Evolutionary conservation across 164 flowering plant genomes (phyloP), one percentile per base, ranked within the genome.

Genomic region (Vitis riparia): DNA sequence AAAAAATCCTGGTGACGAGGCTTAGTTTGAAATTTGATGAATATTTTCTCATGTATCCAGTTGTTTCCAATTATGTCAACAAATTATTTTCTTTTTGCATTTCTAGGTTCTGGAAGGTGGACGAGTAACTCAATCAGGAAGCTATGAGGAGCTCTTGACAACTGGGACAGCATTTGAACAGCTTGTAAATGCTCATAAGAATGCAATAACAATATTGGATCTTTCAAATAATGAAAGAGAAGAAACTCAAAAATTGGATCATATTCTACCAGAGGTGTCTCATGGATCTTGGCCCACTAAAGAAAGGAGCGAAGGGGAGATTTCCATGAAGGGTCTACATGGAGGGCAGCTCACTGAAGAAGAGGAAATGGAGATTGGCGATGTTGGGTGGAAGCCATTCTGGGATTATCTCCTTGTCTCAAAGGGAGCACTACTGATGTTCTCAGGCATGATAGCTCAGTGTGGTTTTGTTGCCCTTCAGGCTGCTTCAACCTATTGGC

Each of bases 161-260:
- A 75, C 80, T 12, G 94, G 97, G 60, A 88, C 86, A 32, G 81
- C 90, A 60, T 93, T 93, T 75, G 89, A 90, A 67, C 86, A 80
- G 67, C 97, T 93, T 65, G 95, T 90, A 60, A 84, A 72, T 81
- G 97, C 98, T 66, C 96, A 93, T 56, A 85, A 77, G 70, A 77
- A 86, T 64, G 83, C 89, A 72, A 66, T 89, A 66, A 77, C 85
- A 53, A 76, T 55, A 61, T 16, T 82, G 16, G 84, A 65, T 50
- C 58, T 79, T 61, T 61, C 66, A 2, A 62, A 48, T 13, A 51
- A 55, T 62, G 75, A 62, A 74, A 0, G 7, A 23, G 69, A 12
- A 70, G 69, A 66, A 48, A 8, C 66, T 47, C 17, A 52, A 59
- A 73, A 68, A 1, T 11, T 11, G 58, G 62, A 71, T 12, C 52